Evolutionary conservation across 2,329 filamentous ascomycete species (phyloP).

Genomic region (Aspergillus vadensis): DNA sequence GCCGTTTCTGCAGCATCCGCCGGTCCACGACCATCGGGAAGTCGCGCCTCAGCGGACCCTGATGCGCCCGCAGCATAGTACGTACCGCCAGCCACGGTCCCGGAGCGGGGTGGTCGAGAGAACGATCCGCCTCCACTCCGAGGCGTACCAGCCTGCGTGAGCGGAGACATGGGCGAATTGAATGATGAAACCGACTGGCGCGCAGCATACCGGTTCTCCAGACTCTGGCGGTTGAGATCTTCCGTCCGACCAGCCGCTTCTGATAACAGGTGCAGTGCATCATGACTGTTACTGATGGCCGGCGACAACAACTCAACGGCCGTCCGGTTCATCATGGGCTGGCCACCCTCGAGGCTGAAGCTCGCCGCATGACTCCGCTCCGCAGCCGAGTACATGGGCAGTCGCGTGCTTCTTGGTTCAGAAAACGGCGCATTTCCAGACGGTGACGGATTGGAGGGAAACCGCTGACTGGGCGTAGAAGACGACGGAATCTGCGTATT

Average conservation of each 20-base stretch:
- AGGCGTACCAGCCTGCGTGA: slow-evolving; percentile 38
- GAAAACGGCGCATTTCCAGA: slow-evolving; percentile 29
- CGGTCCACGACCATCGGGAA: slow-evolving; percentile 30
- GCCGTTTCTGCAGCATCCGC: slow-evolving; percentile 30
- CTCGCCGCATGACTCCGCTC: slow-evolving; percentile 28
- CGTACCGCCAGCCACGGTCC: slow-evolving; percentile 52
- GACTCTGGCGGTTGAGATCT: slow-evolving; percentile 52
- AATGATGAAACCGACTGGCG: slow-evolving; percentile 44
- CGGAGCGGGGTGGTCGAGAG: slow-evolving; percentile 42
- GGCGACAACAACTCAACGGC: slow-evolving; percentile 60
- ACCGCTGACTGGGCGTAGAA: slow-evolving; percentile 9
- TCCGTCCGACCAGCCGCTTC: slow-evolving; percentile 68
- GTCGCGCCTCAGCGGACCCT: slow-evolving; percentile 30
- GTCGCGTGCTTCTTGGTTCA: slow-evolving; percentile 30
- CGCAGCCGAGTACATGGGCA: slow-evolving; percentile 28
- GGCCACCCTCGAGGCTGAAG: slow-evolving; percentile 52
- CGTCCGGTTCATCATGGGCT: slow-evolving; percentile 62
- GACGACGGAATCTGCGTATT: not conserved
- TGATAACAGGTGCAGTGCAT: slow-evolving; percentile 87
- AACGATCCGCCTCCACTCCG: slow-evolving; percentile 39
- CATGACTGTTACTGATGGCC: slow-evolving; percentile 86
- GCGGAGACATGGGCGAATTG: slow-evolving; percentile 39
- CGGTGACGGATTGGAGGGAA: not conserved
- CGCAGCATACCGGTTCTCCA: slow-evolving; percentile 48
- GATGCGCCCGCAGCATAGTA: slow-evolving; percentile 48